Evolutionary conservation across 179 eudicot genomes (phyloP).

Genomic region (Drosera spatulata): DNA sequence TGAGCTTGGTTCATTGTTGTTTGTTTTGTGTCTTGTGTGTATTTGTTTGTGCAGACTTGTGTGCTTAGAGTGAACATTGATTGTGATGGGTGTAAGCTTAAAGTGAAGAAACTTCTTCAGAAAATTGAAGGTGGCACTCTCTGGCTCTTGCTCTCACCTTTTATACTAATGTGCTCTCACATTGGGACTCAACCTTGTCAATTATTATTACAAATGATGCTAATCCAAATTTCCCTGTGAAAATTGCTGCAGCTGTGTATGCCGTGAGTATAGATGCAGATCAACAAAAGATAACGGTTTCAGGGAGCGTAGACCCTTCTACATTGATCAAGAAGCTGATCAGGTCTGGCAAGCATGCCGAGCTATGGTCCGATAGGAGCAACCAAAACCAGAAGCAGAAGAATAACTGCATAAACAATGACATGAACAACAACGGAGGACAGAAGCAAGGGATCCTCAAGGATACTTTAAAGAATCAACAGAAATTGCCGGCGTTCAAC

Average conservation of each 20-base stretch:
- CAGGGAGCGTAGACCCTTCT: conserved; percentile 54
- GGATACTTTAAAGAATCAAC: conserved; percentile 32
- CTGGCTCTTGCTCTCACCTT: not conserved
- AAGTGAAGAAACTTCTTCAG: conserved; percentile 67
- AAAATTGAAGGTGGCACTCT: conserved; percentile 53
- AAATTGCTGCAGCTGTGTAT: conserved; percentile 44
- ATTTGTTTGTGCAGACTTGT: conserved; percentile 42
- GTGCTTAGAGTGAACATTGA: conserved; percentile 59
- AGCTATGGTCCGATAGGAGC: conserved; percentile 50
- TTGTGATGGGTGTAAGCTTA: conserved; percentile 75
- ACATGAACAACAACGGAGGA: conserved; percentile 18
- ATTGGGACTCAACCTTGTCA: not conserved
- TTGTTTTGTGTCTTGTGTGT: not conserved
- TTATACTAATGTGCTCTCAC: not conserved
- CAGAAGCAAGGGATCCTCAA: conserved; percentile 26
- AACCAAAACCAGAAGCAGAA: conserved; percentile 29
- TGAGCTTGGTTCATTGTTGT: not conserved
- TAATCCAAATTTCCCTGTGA: not conserved
- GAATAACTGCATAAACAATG: conserved; percentile 8
- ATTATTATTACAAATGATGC: too few relatives aligned
- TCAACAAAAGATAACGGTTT: conserved; percentile 61
- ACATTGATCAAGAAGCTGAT: conserved; percentile 53
- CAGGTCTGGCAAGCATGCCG: conserved; percentile 60
- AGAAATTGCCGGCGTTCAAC: conserved; percentile 19
- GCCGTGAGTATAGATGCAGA: conserved; percentile 57